Percentiles rank a stretch among this genome's conserved stretches.
phyloP scores from a whole-genome alignment of 352 stramenopile genomes.

The Pilasporangium apinafurcum region DNA sequence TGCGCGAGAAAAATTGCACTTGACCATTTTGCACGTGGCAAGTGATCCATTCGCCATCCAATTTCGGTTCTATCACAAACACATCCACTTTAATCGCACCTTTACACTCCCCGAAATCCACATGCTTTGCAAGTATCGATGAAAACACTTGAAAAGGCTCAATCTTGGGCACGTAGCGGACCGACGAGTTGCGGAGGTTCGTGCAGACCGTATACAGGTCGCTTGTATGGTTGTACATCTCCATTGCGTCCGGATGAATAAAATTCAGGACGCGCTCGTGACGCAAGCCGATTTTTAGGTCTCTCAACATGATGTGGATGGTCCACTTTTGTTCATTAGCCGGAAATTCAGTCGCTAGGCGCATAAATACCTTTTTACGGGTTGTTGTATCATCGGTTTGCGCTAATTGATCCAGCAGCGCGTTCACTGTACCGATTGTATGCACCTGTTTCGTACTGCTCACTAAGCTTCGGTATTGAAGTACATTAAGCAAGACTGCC shows the following conservation, averaged over 20 bases:
- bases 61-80: slow-evolving; percentile 83
- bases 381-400: slow-evolving; percentile 27
- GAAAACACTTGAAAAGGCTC: slow-evolving; percentile 82
- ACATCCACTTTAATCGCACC: slow-evolving; percentile 52
- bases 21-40: slow-evolving; percentile 57
- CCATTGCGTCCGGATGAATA: slow-evolving; percentile 72
- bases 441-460: slow-evolving; percentile 31
- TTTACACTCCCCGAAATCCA: slow-evolving; percentile 81
- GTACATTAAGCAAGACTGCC: slow-evolving; percentile 63
- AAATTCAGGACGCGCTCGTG: slow-evolving; percentile 77
- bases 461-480: slow-evolving; percentile 54
- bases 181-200: slow-evolving; percentile 66
- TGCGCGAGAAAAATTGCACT: slow-evolving; percentile 82
- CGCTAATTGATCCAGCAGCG: slow-evolving; percentile 50
- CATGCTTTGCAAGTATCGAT: slow-evolving; percentile 81
- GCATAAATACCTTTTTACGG: slow-evolving; percentile 63
- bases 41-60: slow-evolving; percentile 80
- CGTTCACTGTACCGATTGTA: slow-evolving; percentile 58
- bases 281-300: slow-evolving; percentile 78
- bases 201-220: slow-evolving; percentile 72
- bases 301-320: slow-evolving; percentile 77
- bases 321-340: slow-evolving; percentile 82
- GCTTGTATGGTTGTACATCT: slow-evolving; percentile 88
- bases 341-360: slow-evolving; percentile 64
- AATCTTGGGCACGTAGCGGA: slow-evolving; percentile 77